Evolutionary conservation across 2,329 filamentous ascomycete species (phyloP).

Genomic region (Neofusicoccum ribis): DNA sequence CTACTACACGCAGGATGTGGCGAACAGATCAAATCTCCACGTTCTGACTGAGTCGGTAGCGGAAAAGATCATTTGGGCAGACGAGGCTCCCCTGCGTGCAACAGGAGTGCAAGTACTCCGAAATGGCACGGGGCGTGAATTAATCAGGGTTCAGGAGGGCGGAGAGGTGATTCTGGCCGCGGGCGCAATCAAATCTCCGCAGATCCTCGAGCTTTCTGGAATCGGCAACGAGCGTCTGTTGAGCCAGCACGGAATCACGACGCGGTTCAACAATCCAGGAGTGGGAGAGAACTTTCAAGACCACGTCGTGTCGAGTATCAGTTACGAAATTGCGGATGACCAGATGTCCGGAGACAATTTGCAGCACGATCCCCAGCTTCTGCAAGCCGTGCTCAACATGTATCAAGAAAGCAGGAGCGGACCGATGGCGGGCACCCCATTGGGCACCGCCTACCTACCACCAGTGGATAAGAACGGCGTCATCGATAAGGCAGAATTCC

Average conservation of each 20-base stretch:
- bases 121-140: neutral
- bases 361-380: conserved; percentile 25
- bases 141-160: conserved; percentile 26
- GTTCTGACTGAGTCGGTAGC: conserved; percentile 2
- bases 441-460: conserved; percentile 29
- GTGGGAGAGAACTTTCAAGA: conserved; percentile 39
- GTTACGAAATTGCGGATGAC: conserved; percentile 19
- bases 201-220: conserved; percentile 23
- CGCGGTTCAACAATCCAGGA: conserved; percentile 26
- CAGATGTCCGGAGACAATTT: conserved; percentile 27
- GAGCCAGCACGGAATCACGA: conserved; percentile 21
- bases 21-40: conserved; percentile 17
- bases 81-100: neutral
- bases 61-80: conserved; percentile 20
- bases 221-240: conserved; percentile 25
- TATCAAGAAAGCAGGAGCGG: conserved; percentile 27
- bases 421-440: conserved; percentile 27
- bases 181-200: conserved; percentile 27
- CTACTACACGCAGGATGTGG: conserved; percentile 19
- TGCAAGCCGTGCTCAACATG: conserved; percentile 23
- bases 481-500: neutral
- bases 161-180: conserved; percentile 32
- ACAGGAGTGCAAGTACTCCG: conserved; percentile 13
- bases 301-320: conserved; percentile 25
- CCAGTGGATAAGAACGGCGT: conserved; percentile 25